Conservation (phyloP, 768 basidiomycete species). For the Russula vinacea region DNA sequence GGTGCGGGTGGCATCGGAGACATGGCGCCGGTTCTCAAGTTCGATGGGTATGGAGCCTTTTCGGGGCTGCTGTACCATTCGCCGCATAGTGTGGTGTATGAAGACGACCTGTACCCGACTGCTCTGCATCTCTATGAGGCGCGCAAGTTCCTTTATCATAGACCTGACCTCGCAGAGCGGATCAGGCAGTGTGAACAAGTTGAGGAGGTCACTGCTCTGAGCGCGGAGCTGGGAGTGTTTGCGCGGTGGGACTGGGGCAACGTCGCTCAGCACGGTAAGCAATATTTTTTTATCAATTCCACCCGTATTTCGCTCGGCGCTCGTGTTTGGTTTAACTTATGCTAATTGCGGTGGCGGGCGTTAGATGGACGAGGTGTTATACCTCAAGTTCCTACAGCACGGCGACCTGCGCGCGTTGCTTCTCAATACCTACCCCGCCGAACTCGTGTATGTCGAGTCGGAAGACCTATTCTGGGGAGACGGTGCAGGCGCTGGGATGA, state of each 20-base stretch:
- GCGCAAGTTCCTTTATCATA: conserved; percentile 56
- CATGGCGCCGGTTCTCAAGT: conserved; percentile 36
- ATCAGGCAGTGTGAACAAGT: not conserved
- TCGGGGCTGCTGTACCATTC: conserved; percentile 65
- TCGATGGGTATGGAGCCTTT: conserved; percentile 35
- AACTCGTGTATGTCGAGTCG: conserved; percentile 48
- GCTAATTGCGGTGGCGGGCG: no score
- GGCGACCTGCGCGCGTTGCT: conserved; percentile 52
- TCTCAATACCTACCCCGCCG: conserved; percentile 49
- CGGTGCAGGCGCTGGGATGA: conserved; percentile 52
- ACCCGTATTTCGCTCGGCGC: no score
- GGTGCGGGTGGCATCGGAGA: conserved; percentile 8
- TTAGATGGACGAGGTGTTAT: conserved; percentile 67
- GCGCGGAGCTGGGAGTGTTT: not conserved
- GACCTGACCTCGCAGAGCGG: conserved; percentile 17
- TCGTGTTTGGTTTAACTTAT: no score
- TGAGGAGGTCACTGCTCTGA: not conserved
- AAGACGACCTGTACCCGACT: conserved; percentile 56
- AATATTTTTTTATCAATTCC: no score
- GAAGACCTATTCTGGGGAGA: conserved; percentile 65
- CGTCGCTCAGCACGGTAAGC: conserved; percentile 45
- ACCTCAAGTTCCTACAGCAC: conserved; percentile 70
- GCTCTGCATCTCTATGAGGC: conserved; percentile 77
- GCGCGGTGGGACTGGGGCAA: conserved; percentile 15
- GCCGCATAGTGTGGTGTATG: conserved; percentile 55